Percentiles rank a stretch among this genome's conserved stretches.
These are phyloP conservation scores for Calonectria pauciramosa DNA, from an alignment of 2,329 filamentous ascomycete species.

Conservation along the genomic window DNA sequence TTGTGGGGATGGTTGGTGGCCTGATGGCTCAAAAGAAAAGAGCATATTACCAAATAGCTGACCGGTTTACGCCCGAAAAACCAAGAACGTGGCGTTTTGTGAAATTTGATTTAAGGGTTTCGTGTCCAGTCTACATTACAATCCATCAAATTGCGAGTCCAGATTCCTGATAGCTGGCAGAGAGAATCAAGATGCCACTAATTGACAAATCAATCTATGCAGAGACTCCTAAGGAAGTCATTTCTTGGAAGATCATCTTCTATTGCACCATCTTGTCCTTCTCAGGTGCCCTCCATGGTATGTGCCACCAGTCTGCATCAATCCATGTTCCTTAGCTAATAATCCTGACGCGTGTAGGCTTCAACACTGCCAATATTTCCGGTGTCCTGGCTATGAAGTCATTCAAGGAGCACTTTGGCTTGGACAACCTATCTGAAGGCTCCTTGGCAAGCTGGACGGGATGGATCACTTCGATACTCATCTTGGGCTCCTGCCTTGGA, in stretches of 20 bases:
- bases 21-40: background rate
- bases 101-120: background rate
- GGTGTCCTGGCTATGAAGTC: conserved; percentile 24
- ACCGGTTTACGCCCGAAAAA: background rate
- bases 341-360: background rate
- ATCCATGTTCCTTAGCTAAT: background rate
- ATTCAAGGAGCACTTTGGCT: conserved; percentile 17
- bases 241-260: conserved; percentile 24
- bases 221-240: conserved; percentile 24
- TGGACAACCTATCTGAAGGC: conserved; percentile 1
- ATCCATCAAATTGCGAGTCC: background rate
- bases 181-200: background rate
- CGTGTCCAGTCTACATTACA: background rate
- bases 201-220: conserved; percentile 11
- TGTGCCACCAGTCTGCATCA: background rate
- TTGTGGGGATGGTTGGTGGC: background rate
- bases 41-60: background rate
- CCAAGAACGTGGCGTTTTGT: background rate
- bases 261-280: conserved; percentile 23
- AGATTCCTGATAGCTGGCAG: background rate
- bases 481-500: conserved; percentile 20
- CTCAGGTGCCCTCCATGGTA: conserved; percentile 25
- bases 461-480: conserved; percentile 24
- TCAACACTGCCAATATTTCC: conserved; percentile 28
- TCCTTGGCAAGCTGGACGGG: conserved; percentile 20